phyloP scores from a whole-genome alignment of 1,284 basidiomycete species.

The Fistulinella cinereoalba region DNA sequence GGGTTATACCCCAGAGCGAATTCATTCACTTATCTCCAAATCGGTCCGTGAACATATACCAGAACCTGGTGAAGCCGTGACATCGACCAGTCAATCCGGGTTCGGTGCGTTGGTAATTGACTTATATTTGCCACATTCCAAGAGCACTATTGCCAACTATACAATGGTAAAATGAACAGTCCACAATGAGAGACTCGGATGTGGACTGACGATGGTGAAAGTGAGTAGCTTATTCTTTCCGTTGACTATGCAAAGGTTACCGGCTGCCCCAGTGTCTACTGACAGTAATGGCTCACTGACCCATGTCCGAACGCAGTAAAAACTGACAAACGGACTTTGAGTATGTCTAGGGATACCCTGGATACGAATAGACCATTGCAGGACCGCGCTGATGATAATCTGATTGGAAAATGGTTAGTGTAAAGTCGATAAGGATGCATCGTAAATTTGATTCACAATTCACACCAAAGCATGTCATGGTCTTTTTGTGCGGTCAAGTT shows the following conservation, averaged over 20 bases:
- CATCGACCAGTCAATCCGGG: neutral
- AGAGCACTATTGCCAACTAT: neutral
- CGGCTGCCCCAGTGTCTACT: neutral
- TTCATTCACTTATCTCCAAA: neutral
- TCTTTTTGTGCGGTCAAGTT: neutral
- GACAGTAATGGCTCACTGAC: slow-evolving; percentile 7
- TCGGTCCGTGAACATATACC: neutral
- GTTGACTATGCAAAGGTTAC: slow-evolving; percentile 10
- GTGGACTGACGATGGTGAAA: slow-evolving; percentile 8
- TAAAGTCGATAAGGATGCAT: neutral
- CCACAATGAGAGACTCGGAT: neutral
- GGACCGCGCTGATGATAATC: neutral
- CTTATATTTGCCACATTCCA: neutral
- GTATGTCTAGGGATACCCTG: neutral
- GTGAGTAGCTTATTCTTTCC: slow-evolving; percentile 10
- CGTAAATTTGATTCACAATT: no score
- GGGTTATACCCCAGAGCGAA: slow-evolving; percentile 6
- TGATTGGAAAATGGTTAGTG: slow-evolving; percentile 1
- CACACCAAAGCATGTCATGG: slow-evolving; percentile 1
- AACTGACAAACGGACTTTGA: slow-evolving; percentile 2
- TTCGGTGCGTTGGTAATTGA: neutral
- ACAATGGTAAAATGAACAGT: neutral
- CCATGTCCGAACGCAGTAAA: slow-evolving; percentile 17
- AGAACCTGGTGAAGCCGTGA: neutral
- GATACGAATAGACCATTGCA: slow-evolving; percentile 8